phyloP scores from a whole-genome alignment of 106 monocot species.

The Alisma plantagoaquatica region DNA sequence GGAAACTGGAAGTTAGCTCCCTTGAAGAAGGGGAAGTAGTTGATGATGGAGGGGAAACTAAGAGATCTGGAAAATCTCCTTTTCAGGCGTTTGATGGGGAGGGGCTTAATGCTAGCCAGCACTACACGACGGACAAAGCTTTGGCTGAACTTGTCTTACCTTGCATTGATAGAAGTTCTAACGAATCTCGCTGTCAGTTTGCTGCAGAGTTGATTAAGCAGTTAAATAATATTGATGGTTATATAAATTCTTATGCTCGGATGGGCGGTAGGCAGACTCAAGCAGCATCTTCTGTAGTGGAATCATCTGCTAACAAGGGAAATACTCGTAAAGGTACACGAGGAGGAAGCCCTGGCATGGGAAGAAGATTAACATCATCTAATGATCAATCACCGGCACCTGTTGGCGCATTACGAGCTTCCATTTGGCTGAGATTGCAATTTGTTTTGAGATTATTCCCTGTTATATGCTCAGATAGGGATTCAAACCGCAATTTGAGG shows the following conservation, averaged over 20 bases:
- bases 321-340: slow-evolving; percentile 60
- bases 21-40: slow-evolving; percentile 97
- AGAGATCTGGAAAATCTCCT: slow-evolving; percentile 33
- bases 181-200: slow-evolving; percentile 64
- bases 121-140: slow-evolving; percentile 82
- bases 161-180: slow-evolving; percentile 80
- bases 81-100: slow-evolving; percentile 27
- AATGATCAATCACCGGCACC: slow-evolving; percentile 63
- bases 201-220: slow-evolving; percentile 84
- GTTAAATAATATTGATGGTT: slow-evolving; percentile 61
- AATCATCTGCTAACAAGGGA: slow-evolving; percentile 48
- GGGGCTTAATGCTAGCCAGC: slow-evolving; percentile 28
- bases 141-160: slow-evolving; percentile 76
- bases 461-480: slow-evolving; percentile 76
- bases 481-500: slow-evolving; percentile 55
- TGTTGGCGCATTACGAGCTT: slow-evolving; percentile 46
- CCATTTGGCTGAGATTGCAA: slow-evolving; percentile 89
- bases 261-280: slow-evolving; percentile 38
- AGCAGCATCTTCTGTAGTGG: slow-evolving; percentile 28
- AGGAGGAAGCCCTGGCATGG: slow-evolving; percentile 85
- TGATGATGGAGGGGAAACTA: slow-evolving; percentile 56
- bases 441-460: slow-evolving; percentile 91
- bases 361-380: slow-evolving; percentile 39
- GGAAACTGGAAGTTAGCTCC: slow-evolving; percentile 48
- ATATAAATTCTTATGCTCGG: slow-evolving; percentile 41